phyloP scores from a whole-genome alignment of 2,329 filamentous ascomycete genomes.

The Diplodia seriata region DNA sequence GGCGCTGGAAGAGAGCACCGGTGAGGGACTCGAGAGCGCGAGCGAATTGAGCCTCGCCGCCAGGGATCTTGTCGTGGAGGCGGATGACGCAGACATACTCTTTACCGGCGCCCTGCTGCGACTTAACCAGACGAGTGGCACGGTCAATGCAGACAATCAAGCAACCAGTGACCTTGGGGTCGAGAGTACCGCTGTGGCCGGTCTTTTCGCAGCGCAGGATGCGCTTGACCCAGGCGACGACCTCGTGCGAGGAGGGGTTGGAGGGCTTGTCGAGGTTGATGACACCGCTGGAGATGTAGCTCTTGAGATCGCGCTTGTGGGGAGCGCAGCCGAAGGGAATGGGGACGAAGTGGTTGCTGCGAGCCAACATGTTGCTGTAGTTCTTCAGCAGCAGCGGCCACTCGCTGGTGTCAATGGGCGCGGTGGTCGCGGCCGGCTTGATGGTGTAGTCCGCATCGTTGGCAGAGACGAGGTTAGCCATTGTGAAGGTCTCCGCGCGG shows the following conservation, averaged over 20 bases:
- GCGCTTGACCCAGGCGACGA: slow-evolving; percentile 98
- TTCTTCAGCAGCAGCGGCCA: slow-evolving; percentile 97
- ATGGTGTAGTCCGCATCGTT: slow-evolving; percentile 80
- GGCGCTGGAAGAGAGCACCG: slow-evolving; percentile 95
- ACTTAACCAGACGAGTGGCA: slow-evolving; percentile 96
- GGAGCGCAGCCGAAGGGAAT: slow-evolving; percentile 93
- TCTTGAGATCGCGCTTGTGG: slow-evolving; percentile 92
- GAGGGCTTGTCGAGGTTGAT: slow-evolving; percentile 99
- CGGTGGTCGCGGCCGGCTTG: slow-evolving; percentile 82
- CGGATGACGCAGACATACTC: slow-evolving; percentile 97
- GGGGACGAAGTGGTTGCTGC: slow-evolving; percentile 95
- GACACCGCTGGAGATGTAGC: slow-evolving; percentile 94
- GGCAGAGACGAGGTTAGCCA: slow-evolving; percentile 34
- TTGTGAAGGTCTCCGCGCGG: slow-evolving; percentile 30
- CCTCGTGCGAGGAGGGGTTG: slow-evolving; percentile 97
- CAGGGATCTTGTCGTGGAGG: slow-evolving; percentile 92
- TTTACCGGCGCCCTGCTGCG: slow-evolving; percentile 98
- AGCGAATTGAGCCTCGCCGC: slow-evolving; percentile 90
- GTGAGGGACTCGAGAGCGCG: slow-evolving; percentile 95
- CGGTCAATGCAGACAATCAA: slow-evolving; percentile 95
- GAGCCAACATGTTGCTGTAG: slow-evolving; percentile 91
- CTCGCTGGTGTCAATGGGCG: slow-evolving; percentile 81
- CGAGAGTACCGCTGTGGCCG: slow-evolving; percentile 96
- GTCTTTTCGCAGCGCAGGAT: slow-evolving; percentile 96
- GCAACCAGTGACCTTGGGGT: slow-evolving; percentile 97